Conservation (phyloP, 139 green algal species). For the Auxenochlorella pyrenoidosa region DNA sequence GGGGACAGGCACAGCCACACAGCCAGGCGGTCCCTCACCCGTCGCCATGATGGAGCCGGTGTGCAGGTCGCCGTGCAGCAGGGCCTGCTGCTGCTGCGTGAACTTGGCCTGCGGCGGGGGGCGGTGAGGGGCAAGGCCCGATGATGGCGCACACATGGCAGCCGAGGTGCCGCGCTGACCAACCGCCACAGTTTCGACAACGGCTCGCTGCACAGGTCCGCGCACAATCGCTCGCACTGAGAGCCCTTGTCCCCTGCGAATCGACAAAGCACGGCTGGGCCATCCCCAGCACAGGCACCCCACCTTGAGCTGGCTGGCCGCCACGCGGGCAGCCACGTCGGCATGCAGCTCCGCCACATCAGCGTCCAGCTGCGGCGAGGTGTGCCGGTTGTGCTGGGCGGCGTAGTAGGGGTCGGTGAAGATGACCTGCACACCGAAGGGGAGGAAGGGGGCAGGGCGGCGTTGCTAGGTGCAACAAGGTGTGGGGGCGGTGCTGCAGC, state of each 20-base stretch:
- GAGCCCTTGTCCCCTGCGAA: too few species aligned
- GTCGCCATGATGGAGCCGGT: slow-evolving; percentile 95
- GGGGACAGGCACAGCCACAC: too few species aligned
- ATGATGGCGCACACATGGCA: background rate
- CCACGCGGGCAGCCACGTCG: slow-evolving; percentile 79
- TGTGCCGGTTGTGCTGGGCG: slow-evolving; percentile 77
- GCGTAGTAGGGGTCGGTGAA: slow-evolving; percentile 93
- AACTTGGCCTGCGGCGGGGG: slow-evolving; percentile 68
- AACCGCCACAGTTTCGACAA: too few species aligned
- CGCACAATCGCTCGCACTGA: too few species aligned
- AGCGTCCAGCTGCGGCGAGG: slow-evolving; percentile 85
- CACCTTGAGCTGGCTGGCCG: slow-evolving; percentile 76
- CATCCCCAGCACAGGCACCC: background rate
- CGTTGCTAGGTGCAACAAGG: too few species aligned
- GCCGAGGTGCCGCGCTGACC: too few species aligned
- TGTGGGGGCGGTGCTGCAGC: background rate
- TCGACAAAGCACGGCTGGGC: too few species aligned
- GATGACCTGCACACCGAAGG: slow-evolving; percentile 75
- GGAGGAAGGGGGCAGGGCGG: background rate
- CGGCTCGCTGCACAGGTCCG: too few species aligned
- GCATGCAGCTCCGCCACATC: slow-evolving; percentile 68
- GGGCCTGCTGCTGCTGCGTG: slow-evolving; percentile 74
- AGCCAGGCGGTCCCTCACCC: slow-evolving; percentile 4
- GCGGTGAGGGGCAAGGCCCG: too few species aligned
- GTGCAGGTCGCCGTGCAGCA: slow-evolving; percentile 98